Conservation (phyloP, 108 stramenopile species). For the Hondaea fermentalgiana region DNA sequence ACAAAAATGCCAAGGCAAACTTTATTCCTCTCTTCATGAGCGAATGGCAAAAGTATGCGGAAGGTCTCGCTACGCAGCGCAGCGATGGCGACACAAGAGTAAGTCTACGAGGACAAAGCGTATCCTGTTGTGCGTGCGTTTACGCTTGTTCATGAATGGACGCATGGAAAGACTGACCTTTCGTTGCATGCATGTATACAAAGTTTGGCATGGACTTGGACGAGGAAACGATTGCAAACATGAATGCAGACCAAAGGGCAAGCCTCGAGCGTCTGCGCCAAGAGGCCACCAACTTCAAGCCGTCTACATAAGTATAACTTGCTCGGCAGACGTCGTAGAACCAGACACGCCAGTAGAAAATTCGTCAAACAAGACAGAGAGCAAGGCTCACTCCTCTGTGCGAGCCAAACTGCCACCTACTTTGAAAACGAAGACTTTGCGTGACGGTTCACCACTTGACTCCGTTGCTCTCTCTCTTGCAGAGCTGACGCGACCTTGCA, state of each 20-base stretch:
- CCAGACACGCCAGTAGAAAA: too few relatives aligned
- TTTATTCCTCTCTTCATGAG: slow-evolving; percentile 5
- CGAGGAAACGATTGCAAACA: not conserved
- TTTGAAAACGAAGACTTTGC: too few relatives aligned
- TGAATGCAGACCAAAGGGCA: not conserved
- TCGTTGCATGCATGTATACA: not conserved
- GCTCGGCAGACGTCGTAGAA: too few relatives aligned
- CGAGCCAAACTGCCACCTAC: too few relatives aligned
- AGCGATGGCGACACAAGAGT: not conserved
- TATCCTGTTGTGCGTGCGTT: not conserved
- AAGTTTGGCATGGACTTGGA: not conserved
- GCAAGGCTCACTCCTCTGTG: too few relatives aligned
- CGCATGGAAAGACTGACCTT: not conserved
- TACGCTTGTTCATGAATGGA: not conserved
- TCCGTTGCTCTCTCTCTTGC: too few relatives aligned
- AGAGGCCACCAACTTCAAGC: slow-evolving; percentile 8
- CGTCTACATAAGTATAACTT: too few relatives aligned
- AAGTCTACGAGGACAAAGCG: not conserved
- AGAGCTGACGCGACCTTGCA: too few relatives aligned
- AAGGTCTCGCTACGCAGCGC: not conserved
- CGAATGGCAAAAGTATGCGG: slow-evolving; percentile 2
- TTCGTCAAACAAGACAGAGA: too few relatives aligned
- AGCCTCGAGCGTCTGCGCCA: slow-evolving; percentile 6
- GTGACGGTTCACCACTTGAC: too few relatives aligned
- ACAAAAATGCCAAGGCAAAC: not conserved